A percentile compares a stretch with the other conserved stretches of the same genome.
phyloP scores from a whole-genome alignment of 2,329 filamentous ascomycete species.

The Alternaria ventricosa region DNA sequence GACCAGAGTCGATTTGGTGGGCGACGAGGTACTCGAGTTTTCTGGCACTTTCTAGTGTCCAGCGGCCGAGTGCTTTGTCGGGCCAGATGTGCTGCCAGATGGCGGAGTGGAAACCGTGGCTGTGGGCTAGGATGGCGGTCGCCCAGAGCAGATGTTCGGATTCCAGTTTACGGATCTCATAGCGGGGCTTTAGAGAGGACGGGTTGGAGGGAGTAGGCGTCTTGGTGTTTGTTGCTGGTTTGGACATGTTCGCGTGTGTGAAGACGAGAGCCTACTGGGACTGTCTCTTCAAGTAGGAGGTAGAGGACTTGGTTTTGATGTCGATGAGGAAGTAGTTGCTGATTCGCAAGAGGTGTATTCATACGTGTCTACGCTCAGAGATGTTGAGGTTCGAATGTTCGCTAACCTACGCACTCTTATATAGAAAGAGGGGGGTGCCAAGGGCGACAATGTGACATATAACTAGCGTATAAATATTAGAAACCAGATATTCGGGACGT shows the following conservation, averaged over 20 bases:
- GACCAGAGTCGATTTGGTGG: conserved; percentile 44
- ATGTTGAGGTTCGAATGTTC: background rate
- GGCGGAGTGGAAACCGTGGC: conserved; percentile 39
- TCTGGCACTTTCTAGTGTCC: conserved; percentile 11
- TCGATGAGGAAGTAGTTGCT: background rate
- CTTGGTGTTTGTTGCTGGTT: background rate
- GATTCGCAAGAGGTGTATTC: background rate
- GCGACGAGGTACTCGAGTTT: conserved; percentile 35
- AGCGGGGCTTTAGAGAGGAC: conserved; percentile 37
- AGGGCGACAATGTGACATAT: background rate
- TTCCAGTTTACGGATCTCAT: conserved; percentile 39
- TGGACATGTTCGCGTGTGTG: background rate
- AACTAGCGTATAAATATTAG: background rate
- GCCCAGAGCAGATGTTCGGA: conserved; percentile 38
- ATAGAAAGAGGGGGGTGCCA: background rate
- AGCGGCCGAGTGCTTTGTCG: conserved; percentile 19
- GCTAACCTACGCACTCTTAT: background rate
- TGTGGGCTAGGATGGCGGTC: conserved; percentile 38
- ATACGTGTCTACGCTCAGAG: background rate
- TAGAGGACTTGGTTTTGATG: background rate
- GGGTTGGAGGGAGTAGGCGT: conserved; percentile 27
- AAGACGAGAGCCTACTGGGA: background rate
- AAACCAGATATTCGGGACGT: background rate
- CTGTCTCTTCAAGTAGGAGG: background rate
- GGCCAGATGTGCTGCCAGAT: conserved; percentile 40